Evolutionary conservation across 1,139 yeast genomes (phyloP), one percentile per base, ranked within the genome.

Genomic region (Diutina pseudorugosa): DNA sequence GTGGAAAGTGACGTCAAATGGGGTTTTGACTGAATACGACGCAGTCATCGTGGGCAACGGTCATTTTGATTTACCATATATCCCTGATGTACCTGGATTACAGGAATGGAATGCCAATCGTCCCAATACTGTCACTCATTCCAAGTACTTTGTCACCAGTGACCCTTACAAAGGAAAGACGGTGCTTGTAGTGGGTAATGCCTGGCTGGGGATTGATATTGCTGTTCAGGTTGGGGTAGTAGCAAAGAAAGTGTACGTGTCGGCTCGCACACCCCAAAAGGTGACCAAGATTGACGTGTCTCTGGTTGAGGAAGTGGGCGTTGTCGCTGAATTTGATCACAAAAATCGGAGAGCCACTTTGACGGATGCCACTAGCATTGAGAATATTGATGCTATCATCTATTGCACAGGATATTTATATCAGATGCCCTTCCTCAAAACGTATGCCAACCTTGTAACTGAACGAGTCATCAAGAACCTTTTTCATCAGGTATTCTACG

Each of bases 401-500:
- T 82, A 77, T 62, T 85, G 86, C 40, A 83, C 90, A 1, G 89
- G 90, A 0, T 83, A 78, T 61, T 66, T 72, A 27, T 75, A 73
- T 59, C 65, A 65, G 52, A 55, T 73, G 40, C 79, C 79, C 6
- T 76, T 76, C 55, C 61, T 76, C 52, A 63, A 66, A 52, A 58
- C 66, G 14, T 64, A 68, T 53, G 49, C 54, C 4, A 59, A 60
- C 58, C 62, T 23, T 52, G 57, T 67, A 25, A 61, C 67, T 12
- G 67, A 68, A 52, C 52, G 56, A 4, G 66, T 63, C 47, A 61
- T 75, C 18, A 61, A 67, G 43, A 60, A 68, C 49, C 50, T 77
- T 14, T 73, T 72, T 60, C 65, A 69, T 53, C 80, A 76, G 55
- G 63, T 75, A 8, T 75, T 77, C 59, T 70, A 73, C 56, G 68